Evolutionary conservation across 2,329 filamentous ascomycete genomes (phyloP), one percentile per base, ranked within the genome.

Genomic region (Lachnellula occidentalis): DNA sequence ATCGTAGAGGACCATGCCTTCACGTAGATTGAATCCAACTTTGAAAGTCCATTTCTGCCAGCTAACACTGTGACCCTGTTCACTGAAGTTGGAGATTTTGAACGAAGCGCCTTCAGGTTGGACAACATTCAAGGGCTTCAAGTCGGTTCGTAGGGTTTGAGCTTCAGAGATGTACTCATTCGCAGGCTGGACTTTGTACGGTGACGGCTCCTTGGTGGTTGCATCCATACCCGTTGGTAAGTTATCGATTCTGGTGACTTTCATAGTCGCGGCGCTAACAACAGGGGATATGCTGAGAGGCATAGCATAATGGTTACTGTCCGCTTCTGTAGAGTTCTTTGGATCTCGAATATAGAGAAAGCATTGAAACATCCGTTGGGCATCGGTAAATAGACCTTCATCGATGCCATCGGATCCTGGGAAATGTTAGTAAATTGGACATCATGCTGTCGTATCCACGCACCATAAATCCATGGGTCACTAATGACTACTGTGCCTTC

Each of bases 31-130:
- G 71, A 82, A 85, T 14, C 81, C 80, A 22, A 85, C 73, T 48
- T 80, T 74, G 69, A 85, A 80, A 1, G 71, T 71, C 82, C 82
- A 85, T 60, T 84, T 88, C 67, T 88, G 85, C 85, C 85, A 85
- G 55, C 77, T 72, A 37, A 88, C 66, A 19, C 76, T 71, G 50
- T 76, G 79, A 2, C 81, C 81, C 22, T 79, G 78, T 34, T 73
- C 71, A 48, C 76, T 78, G 56, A 76, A 71, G 41, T 77, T 68
- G 9, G 71, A 72, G 14, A 82, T 73, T 15, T 73, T 74, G 67
- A 86, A 87, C 12, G 81, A 85, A 2, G 82, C 78, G 7, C 83
- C 83, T 59, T 86, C 79, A 0, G 83, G 83, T 57, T 87, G 83
- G 34, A 84, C 67, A 1, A 86, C 80, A 53, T 84, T 81, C 58